phyloP scores from a whole-genome alignment of 441 rosid genomes.

The Adansonia grandidieri region DNA sequence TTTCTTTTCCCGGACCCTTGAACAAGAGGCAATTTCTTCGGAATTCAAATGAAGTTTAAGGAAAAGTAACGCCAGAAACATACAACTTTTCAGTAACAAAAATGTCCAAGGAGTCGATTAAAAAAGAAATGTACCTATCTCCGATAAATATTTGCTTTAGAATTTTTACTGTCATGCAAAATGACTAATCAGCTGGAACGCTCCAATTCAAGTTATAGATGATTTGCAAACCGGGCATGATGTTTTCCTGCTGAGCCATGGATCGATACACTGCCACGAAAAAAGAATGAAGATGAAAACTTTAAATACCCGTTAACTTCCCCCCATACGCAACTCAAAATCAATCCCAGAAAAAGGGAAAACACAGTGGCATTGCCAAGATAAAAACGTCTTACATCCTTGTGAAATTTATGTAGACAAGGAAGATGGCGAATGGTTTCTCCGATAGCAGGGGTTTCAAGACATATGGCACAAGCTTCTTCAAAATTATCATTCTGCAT shows the following conservation, averaged over 20 bases:
- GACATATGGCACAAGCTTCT: constrained; percentile 81
- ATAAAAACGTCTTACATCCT: constrained; percentile 51
- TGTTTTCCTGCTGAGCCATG: constrained; percentile 76
- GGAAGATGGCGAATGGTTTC: constrained; percentile 97
- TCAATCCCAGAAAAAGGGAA: background rate
- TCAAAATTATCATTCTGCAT: constrained; percentile 62
- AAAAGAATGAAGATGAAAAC: background rate
- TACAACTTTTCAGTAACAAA: background rate
- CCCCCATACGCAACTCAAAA: background rate
- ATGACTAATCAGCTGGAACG: background rate
- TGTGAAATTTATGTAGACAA: constrained; percentile 95
- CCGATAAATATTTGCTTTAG: background rate
- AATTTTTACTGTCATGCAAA: background rate
- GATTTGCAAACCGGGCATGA: constrained; percentile 93
- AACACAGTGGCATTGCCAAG: background rate
- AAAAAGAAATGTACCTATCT: background rate
- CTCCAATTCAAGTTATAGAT: constrained; percentile 51
- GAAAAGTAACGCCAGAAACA: background rate
- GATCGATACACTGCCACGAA: constrained; percentile 85
- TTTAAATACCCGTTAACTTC: constrained; percentile 11
- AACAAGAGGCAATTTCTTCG: background rate
- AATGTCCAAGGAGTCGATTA: background rate
- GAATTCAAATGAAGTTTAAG: background rate
- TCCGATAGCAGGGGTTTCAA: constrained; percentile 73
- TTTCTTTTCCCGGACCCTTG: background rate